phyloP scores from a whole-genome alignment of 2,329 filamentous ascomycete species.

The Albifimbria verrucaria region DNA sequence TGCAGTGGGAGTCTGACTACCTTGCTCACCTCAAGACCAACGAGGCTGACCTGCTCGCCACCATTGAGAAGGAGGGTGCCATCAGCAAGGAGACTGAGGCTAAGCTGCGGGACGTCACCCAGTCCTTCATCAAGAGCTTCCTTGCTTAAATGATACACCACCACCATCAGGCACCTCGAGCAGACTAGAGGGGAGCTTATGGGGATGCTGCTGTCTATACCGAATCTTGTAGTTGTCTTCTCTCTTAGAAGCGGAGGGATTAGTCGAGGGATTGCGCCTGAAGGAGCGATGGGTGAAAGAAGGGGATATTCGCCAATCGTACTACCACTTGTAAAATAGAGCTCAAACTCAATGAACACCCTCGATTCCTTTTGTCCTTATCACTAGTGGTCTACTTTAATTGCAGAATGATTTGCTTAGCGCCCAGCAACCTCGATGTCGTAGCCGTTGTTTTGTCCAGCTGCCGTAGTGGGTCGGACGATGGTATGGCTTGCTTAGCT shows the following conservation, averaged over 20 bases:
- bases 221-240: conserved; percentile 42
- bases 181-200: conserved; percentile 25
- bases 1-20: conserved; percentile 93
- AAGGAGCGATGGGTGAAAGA: conserved; percentile 43
- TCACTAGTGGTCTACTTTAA: conserved; percentile 2
- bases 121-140: conserved; percentile 93
- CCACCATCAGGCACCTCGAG: conserved; percentile 18
- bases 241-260: conserved; percentile 43
- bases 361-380: conserved; percentile 58
- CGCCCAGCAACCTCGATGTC: no score
- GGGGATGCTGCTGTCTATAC: conserved; percentile 46
- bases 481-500: no score
- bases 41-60: conserved; percentile 77
- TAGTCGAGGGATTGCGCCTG: conserved; percentile 43
- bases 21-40: conserved; percentile 87
- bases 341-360: conserved; percentile 58
- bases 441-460: no score
- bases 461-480: no score
- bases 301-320: conserved; percentile 44
- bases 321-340: conserved; percentile 62
- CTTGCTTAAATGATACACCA: conserved; percentile 43
- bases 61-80: conserved; percentile 93
- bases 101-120: conserved; percentile 74
- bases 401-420: no score
- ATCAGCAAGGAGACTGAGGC: conserved; percentile 92